phyloP scores from a whole-genome alignment of 2,329 filamentous ascomycete species.

The Metarhizium robertsii region DNA sequence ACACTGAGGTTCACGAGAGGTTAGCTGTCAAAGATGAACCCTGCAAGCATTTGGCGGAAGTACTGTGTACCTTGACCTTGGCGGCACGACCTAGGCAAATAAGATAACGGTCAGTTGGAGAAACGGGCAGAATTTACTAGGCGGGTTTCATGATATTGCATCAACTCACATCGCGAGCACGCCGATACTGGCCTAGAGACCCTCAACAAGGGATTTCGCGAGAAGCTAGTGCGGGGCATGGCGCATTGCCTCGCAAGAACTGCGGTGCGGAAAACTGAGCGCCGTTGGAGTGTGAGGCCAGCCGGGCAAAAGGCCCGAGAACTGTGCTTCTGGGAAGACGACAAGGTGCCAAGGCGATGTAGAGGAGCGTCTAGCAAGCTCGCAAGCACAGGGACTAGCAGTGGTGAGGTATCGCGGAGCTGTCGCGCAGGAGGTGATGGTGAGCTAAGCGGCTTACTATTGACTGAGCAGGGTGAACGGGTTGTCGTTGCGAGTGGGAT shows the following conservation, averaged over 20 bases:
- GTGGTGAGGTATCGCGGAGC: background rate
- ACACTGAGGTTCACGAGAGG: constrained; percentile 43
- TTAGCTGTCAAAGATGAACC: background rate
- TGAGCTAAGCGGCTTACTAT: background rate
- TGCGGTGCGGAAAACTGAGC: background rate
- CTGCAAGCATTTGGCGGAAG: too few relatives aligned
- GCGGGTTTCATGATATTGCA: background rate
- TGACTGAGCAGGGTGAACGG: background rate
- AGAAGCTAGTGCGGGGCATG: constrained; percentile 40
- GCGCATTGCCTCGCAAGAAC: constrained; percentile 2
- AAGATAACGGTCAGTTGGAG: background rate
- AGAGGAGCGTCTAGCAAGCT: background rate
- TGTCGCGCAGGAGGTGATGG: background rate
- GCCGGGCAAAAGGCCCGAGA: background rate
- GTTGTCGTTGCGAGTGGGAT: background rate
- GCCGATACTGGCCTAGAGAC: constrained; percentile 74
- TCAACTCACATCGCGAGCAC: constrained; percentile 59
- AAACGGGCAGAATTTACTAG: background rate
- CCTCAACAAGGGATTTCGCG: constrained; percentile 51
- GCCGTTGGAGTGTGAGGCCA: background rate
- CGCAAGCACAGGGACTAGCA: background rate
- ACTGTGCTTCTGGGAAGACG: background rate
- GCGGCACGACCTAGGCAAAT: constrained; percentile 57
- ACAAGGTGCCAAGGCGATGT: background rate
- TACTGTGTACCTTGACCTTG: constrained; percentile 67